Base-by-base conservation (phyloP, 768 basidiomycete genomes). In the Pisolithus tinctorius region DNA sequence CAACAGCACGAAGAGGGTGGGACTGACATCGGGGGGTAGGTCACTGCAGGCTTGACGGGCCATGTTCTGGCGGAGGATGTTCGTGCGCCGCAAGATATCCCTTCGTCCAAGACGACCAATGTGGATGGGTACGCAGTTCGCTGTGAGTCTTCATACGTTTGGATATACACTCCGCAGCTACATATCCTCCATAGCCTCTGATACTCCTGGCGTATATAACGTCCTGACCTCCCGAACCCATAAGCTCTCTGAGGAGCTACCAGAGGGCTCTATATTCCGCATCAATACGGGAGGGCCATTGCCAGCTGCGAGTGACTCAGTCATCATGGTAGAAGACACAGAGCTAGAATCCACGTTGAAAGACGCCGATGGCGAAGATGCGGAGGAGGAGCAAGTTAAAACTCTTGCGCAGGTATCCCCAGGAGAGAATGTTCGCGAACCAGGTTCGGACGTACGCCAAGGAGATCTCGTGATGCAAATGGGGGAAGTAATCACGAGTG, bases 261-360 rank as follows among this genome's bases (percentile, higher is more conserved):
- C 84, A 23, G 53, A 63, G 0, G 71, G 81, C 8, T 61, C 70
- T 17, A 67, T 80, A 37, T 64, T 73, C 11, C 83, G 92, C 41
- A 79, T 95, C 65, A 93, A 93, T 68, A 95, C 92, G 0, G 92
- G 92, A 6, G 86, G 80, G 0, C 87, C 89, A 0, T 70, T 95
- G 2, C 92, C 92, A 2, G 63, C 68, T 0, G 90, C 87, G 4
- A 67, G 84, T 6, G 84, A 93, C 61, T 71, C 88, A 0, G 84
- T 93, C 2, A 83, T 95, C 65, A 94, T 93, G 91, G 92, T 95
- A 17, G 92, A 95, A 68, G 92, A 94, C 63, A 94, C 92, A 0
- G 78, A 80, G 51, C 74, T 95, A 6, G 72, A 81, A n/a, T 80
- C 80, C 2, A 77, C 79, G 1, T 54, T 67, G 48, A 64, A 69